phyloP scores from a whole-genome alignment of 2,329 filamentous ascomycete species.

The Colletotrichum simmondsii region DNA sequence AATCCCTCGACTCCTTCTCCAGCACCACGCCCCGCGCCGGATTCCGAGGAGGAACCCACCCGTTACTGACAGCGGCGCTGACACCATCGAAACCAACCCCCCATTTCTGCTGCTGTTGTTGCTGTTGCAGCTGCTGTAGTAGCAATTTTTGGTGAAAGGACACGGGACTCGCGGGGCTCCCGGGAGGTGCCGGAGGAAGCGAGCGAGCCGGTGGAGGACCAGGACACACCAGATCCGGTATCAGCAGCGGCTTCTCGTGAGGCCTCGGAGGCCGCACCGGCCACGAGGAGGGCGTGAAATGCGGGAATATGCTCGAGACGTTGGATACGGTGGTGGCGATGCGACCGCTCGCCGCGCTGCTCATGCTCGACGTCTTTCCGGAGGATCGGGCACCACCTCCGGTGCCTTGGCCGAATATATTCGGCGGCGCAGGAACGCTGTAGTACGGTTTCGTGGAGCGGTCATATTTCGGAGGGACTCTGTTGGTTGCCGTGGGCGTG shows the following conservation, averaged over 20 bases:
- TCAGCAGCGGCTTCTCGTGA: constrained; percentile 48
- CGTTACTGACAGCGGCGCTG: constrained; percentile 33
- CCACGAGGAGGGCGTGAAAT: constrained; percentile 38
- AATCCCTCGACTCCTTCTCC: constrained; percentile 40
- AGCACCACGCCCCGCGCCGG: constrained; percentile 34
- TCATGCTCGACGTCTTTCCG: constrained; percentile 22
- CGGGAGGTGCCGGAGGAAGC: constrained; percentile 48
- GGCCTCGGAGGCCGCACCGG: constrained; percentile 48
- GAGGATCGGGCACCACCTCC: not conserved
- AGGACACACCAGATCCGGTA: constrained; percentile 47
- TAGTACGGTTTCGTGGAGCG: constrained; percentile 30
- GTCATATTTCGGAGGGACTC: constrained; percentile 47
- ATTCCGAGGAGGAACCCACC: constrained; percentile 28
- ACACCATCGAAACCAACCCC: not conserved
- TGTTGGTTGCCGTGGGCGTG: constrained; percentile 45
- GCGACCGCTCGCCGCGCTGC: constrained; percentile 22
- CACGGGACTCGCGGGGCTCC: not conserved
- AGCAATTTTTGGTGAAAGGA: constrained; percentile 9
- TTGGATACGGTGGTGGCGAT: constrained; percentile 16
- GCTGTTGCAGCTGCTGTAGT: constrained; percentile 7
- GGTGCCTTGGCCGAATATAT: not conserved
- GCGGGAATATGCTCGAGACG: not conserved
- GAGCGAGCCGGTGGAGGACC: constrained; percentile 59
- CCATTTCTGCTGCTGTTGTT: constrained; percentile 14
- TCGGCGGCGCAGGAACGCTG: constrained; percentile 1